phyloP scores from a whole-genome alignment of 371 early-diverging fungal species.

The Rhizopus delemar region DNA sequence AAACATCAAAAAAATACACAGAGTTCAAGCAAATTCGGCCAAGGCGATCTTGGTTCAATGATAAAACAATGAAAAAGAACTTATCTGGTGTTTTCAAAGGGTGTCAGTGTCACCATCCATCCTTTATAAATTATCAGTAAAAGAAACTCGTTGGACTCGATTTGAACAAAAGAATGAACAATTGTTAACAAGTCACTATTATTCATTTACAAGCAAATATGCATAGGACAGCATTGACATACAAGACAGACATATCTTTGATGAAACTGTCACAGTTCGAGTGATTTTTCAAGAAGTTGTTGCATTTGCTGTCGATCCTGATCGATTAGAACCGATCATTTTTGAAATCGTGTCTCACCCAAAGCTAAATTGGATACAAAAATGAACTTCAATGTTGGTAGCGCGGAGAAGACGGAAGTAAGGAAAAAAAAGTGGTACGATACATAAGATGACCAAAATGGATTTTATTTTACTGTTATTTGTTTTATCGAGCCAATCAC shows the following conservation, averaged over 20 bases:
- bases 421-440: slow-evolving; percentile 12
- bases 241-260: slow-evolving; percentile 12
- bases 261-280: slow-evolving; percentile 2
- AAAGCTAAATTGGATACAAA: slow-evolving; percentile 10
- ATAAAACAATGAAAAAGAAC: not conserved
- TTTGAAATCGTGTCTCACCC: slow-evolving; percentile 16
- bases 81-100: not conserved
- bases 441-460: not conserved
- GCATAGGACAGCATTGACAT: slow-evolving; percentile 3
- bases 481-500: too few species aligned
- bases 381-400: not conserved
- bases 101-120: not conserved
- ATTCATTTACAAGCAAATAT: not conserved
- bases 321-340: slow-evolving; percentile 18
- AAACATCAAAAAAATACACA: not conserved
- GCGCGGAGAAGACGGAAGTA: not conserved
- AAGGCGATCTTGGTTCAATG: not conserved
- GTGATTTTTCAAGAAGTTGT: slow-evolving; percentile 19
- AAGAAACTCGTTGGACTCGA: slow-evolving; percentile 7
- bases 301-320: slow-evolving; percentile 23
- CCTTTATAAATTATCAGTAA: not conserved
- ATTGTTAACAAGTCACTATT: slow-evolving; percentile 3
- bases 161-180: slow-evolving; percentile 22
- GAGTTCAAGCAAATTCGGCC: not conserved
- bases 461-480: too few species aligned